Base-by-base conservation (phyloP, 345 rosid species). In the Murraya koenigii region DNA sequence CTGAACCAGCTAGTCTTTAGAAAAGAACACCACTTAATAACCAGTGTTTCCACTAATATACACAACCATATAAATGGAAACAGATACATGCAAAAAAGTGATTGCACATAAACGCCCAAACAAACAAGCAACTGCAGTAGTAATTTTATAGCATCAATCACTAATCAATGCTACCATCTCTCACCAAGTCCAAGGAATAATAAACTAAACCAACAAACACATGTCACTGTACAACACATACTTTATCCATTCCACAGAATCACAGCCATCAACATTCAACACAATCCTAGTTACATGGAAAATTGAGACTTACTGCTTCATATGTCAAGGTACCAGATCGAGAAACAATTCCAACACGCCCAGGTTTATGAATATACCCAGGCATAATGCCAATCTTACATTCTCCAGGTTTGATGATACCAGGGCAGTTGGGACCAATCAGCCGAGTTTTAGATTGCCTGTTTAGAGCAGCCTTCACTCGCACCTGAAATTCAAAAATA, bases 401-500 rank as follows among this genome's bases (percentile, higher is more conserved):
- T 83, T 94, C 98, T 77, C 95, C 98, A 78, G 98, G 98, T 73
- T 94, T 94, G 38, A 94, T 94, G 75, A 94, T 92, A 39, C 98
- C 98, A 67, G 98, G 98, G 77, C 98, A 94, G 85, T 96, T 96
- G 62, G 99, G 99, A 77, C 99, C 98, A 84, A 94, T 94, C 79
- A 96, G 72, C 81, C 91, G 87, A 75, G 99, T 96, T 87, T 87
- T 96, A 8, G 97, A 91, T 81, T 96, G 99, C 66, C 84, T 83
- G 80, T 95, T 93, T 38, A 95, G 86, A 39, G 97, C 96, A 84
- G 94, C 95, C 84, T 94, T 96, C 55, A 96, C 98, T 75, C 92
- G 92, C 6, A 96, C 98, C 98, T 94, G 88, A 35, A 84, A 77
- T 72, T 44, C 30, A 78, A 33, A 60, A 60, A 59, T 15, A 71